Conservation (phyloP, 805 yeast genomes). For the Wickerhamiella shivajii region DNA sequence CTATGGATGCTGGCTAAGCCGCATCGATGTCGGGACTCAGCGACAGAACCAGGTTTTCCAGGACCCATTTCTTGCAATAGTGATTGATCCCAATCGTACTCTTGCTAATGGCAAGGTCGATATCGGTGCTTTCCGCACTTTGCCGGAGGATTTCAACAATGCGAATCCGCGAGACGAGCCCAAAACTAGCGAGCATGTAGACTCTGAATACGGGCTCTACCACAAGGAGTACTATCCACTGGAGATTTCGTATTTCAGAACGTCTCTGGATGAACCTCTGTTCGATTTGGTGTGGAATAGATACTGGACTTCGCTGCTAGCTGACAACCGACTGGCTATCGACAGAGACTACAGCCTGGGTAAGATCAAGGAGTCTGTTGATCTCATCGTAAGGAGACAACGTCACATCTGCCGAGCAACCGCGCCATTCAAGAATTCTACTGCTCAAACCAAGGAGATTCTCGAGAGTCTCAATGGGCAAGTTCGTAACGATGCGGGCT, state of each 20-base stretch:
- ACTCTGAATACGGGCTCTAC: slow-evolving; percentile 51
- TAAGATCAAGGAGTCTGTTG: slow-evolving; percentile 4
- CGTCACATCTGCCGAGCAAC: background rate
- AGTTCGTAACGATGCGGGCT: slow-evolving; percentile 5
- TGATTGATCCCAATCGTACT: slow-evolving; percentile 92
- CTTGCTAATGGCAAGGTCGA: slow-evolving; percentile 87
- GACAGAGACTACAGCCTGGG: slow-evolving; percentile 3
- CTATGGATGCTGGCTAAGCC: slow-evolving; percentile 91
- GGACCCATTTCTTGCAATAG: slow-evolving; percentile 93
- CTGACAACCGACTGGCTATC: slow-evolving; percentile 7
- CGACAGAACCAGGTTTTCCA: slow-evolving; percentile 93
- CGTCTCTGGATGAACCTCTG: slow-evolving; percentile 35
- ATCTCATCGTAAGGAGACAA: background rate
- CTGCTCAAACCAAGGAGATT: background rate
- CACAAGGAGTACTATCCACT: slow-evolving; percentile 54
- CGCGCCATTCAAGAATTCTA: slow-evolving; percentile 1
- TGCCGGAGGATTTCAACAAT: slow-evolving; percentile 3
- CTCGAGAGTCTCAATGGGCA: background rate
- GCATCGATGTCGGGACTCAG: slow-evolving; percentile 87
- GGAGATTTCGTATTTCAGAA: slow-evolving; percentile 44
- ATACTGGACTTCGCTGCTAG: slow-evolving; percentile 11
- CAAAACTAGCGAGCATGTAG: slow-evolving; percentile 11
- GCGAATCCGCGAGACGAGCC: background rate
- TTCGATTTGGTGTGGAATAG: slow-evolving; percentile 23
- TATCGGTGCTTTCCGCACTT: slow-evolving; percentile 80